Base-by-base conservation (phyloP, 306 rosid genomes). In the Rosa multiflora region DNA sequence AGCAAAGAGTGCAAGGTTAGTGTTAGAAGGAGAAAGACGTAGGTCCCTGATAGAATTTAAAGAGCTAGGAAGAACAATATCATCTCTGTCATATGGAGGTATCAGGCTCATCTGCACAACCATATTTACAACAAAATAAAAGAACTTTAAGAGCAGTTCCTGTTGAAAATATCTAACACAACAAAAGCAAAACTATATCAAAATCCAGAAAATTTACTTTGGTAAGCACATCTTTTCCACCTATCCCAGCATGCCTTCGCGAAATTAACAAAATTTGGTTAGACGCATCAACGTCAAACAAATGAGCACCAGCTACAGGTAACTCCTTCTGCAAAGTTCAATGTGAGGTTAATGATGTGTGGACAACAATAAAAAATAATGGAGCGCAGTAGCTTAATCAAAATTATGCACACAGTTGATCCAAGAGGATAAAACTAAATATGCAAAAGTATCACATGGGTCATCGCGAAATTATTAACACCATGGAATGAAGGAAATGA, bases 71-170 rank as follows among this genome's bases (percentile, higher is more conserved):
- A 95, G 90, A 35, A 87, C 13, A 78, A 90, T 87, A 85, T 95
- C 94, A 70, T 91, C 92, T 83, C 80, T 88, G 79, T 92, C 99
- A 87, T 83, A 79, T 43, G 98, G 97, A 88, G 88, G 78, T 61
- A 92, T 80, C 88, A 92, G 79, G 92, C 99, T 92, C 83, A 91
- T 78, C 99, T 95, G 83, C 76, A 88, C 61, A 85, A 72, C 59
- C 78, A 78, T 70, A 76, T 78, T 78, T 39, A 59, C 21, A 70
- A 71, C 18, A 80, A 81, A 79, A 63, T 15, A 14, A 63, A 63
- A 13, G n/a, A 29, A 43, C 51, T 79, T 47, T 69, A 42, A 59
- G 63, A 46, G 61, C 56, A 53, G 82, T 75, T 73, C 74, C 68
- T 23, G 46, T 74, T 3, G 46, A 70, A 55, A 66, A 62, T 69